A percentile compares a stretch with the other conserved stretches of the same genome.
Conservation (phyloP, 208 protist genomes). For the Trypanosoma mega region DNA sequence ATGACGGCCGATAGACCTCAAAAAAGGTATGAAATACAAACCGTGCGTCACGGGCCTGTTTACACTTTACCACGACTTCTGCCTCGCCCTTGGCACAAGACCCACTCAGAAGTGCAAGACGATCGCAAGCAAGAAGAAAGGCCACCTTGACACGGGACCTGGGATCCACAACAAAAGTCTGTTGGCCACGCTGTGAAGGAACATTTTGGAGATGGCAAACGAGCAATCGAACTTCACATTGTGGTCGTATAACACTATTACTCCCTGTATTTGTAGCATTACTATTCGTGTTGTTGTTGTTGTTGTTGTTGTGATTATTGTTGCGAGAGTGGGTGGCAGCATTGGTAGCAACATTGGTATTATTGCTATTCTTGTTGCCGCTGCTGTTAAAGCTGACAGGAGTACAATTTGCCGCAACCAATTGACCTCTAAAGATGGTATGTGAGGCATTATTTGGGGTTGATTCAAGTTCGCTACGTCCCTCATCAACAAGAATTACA, state of each 20-base stretch:
- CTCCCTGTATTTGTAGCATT: neutral
- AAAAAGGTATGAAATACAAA: constrained; percentile 72
- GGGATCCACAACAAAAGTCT: constrained; percentile 79
- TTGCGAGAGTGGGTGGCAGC: constrained; percentile 7
- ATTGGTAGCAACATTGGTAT: too few species aligned
- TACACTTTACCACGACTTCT: constrained; percentile 85
- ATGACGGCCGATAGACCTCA: constrained; percentile 59
- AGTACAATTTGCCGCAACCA: too few species aligned
- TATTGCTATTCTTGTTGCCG: neutral
- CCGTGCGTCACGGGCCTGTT: constrained; percentile 74
- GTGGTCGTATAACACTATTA: constrained; percentile 8
- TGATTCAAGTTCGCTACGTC: too few species aligned
- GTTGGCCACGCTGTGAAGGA: constrained; percentile 44
- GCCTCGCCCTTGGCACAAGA: constrained; percentile 53
- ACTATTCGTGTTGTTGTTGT: neutral
- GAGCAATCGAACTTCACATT: constrained; percentile 63
- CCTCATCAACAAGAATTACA: too few species aligned
- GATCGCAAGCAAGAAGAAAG: constrained; percentile 64
- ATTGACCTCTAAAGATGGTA: too few species aligned
- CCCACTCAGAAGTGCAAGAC: constrained; percentile 29
- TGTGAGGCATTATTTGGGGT: too few species aligned
- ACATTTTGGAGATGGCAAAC: constrained; percentile 77
- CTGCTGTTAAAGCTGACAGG: neutral
- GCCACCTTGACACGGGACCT: constrained; percentile 71
- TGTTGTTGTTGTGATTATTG: neutral